Conservation (phyloP, 2,329 filamentous ascomycete species). For the Phyllosticta citriasiana region DNA sequence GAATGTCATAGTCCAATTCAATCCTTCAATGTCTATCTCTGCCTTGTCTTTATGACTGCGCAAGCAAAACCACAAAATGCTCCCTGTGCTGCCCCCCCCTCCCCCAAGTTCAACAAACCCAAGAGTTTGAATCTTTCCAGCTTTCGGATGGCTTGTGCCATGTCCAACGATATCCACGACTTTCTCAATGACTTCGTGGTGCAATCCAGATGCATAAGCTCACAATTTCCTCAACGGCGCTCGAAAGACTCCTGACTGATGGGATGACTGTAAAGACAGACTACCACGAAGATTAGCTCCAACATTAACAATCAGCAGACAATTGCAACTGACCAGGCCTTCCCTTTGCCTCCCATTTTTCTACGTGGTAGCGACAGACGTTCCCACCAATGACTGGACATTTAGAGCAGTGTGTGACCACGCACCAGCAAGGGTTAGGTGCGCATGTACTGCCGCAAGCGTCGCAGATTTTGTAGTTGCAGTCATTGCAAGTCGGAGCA, state of each 20-base stretch:
- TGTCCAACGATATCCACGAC: background rate
- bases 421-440: background rate
- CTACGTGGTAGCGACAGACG: background rate
- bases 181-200: background rate
- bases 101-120: background rate
- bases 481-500: slow-evolving; percentile 3
- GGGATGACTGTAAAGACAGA: background rate
- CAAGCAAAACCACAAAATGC: background rate
- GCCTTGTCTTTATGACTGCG: background rate
- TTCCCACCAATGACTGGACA: slow-evolving; percentile 3
- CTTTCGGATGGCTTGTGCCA: background rate
- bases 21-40: background rate
- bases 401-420: background rate
- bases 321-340: background rate
- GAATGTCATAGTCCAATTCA: too few relatives aligned
- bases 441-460: slow-evolving; percentile 1
- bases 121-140: background rate
- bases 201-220: too few relatives aligned
- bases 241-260: background rate
- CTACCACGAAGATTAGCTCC: background rate
- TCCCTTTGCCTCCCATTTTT: background rate
- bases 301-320: background rate
- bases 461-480: background rate
- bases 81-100: background rate
- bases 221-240: background rate